These are phyloP conservation scores for Pestalotiopsis fici DNA, from an alignment of 2,329 filamentous ascomycete species.

Conservation along the genomic window DNA sequence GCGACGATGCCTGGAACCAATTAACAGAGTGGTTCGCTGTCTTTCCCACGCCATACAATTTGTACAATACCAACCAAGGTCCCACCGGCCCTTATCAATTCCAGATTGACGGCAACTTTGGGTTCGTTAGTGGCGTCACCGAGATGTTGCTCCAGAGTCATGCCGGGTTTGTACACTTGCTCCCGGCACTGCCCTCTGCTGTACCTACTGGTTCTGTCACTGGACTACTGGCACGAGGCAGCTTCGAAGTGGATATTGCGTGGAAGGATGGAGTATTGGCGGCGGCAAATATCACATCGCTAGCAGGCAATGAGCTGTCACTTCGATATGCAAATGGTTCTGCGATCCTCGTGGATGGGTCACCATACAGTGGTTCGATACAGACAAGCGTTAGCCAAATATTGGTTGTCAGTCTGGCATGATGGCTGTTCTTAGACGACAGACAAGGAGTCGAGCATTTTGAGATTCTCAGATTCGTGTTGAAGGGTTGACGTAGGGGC, in stretches of 20 bases:
- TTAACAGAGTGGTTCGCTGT: constrained; percentile 34
- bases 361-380: constrained; percentile 14
- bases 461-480: too few species aligned
- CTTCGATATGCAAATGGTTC: constrained; percentile 18
- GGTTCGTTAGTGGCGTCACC: constrained; percentile 42
- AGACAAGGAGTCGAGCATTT: too few species aligned
- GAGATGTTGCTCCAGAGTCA: constrained; percentile 46
- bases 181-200: constrained; percentile 24
- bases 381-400: constrained; percentile 10
- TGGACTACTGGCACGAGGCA: constrained; percentile 21
- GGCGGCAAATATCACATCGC: constrained; percentile 21
- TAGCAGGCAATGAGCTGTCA: constrained; percentile 17
- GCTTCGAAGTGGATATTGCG: constrained; percentile 20
- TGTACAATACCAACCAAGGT: constrained; percentile 25
- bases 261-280: constrained; percentile 19
- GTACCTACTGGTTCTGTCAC: constrained; percentile 18
- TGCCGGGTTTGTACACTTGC: constrained; percentile 20
- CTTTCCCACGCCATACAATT: constrained; percentile 37
- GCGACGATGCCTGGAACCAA: constrained; percentile 33
- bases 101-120: constrained; percentile 53
- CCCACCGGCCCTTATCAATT: constrained; percentile 26
- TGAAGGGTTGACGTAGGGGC: too few species aligned
- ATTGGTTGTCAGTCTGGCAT: background rate
- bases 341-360: constrained; percentile 18
- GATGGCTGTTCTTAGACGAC: background rate